Base-by-base conservation (phyloP, 192 early-diverging fungal genomes). In the Podila verticillata region DNA sequence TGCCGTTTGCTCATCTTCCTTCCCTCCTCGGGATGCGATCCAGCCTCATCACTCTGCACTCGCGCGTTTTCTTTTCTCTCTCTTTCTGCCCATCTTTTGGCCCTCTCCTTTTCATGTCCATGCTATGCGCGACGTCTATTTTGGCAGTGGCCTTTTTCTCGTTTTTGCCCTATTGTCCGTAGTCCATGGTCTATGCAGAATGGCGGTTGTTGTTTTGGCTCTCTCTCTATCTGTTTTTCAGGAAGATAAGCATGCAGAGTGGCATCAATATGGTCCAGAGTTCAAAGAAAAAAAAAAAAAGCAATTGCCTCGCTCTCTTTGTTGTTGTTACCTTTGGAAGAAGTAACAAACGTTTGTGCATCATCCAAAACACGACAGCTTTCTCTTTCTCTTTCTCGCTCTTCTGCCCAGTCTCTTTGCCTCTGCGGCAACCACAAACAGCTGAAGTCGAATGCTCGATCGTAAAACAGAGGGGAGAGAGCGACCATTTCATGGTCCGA, bases 201-300 rank as follows among this genome's bases (percentile, higher is more conserved):
- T 44, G 39, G 39, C 39, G 39, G 51, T 54, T 54, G 51, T 54
- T 54, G 51, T 26, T 54, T 26, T 54, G n/a, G 24, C 51, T 54
- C 51, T 54, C 24, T 54, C n/a, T 8, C 24, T 10, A 2, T 19
- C 6, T 54, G 1, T 7, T 4, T 26, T 54, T n/a, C 24, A n/a
- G 5, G 22, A 8, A 24, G 51, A 54, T 54, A 54, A 54, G 24
- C 51, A 54, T 54, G 51, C 51, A 54, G n/a, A 54, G n/a, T 54
- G 24, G 51, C 24, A 44, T 44, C 39, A 13, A 6, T 3, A 54
- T 54, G 51, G 51, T 54, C 51, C 51, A 54, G 51, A 54, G 51
- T 54, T 54, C 51, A n/a, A 24, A 9, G 22, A 54, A 26, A 54
- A 54, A 54, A 54, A 54, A 54, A 26, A 22, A 51, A n/a, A 17